These are phyloP conservation scores for Brassica carinata DNA, from an alignment of 345 rosid genomes.

Conservation along the genomic window DNA sequence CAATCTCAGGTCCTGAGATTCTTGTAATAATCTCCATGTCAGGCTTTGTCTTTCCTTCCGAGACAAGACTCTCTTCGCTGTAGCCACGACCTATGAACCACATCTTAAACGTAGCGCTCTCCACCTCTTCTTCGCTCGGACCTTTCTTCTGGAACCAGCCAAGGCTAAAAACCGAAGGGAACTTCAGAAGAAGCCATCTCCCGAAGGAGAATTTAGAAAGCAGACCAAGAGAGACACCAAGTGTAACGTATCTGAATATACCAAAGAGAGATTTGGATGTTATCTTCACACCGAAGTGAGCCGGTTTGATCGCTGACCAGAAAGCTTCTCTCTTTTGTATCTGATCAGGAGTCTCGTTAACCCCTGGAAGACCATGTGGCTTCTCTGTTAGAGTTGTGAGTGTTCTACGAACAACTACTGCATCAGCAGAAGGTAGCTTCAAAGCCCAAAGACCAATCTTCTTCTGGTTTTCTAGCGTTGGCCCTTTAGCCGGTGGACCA, in stretches of 20 bases:
- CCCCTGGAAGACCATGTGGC: conserved; percentile 71
- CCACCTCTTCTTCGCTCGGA: conserved; percentile 80
- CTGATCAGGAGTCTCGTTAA: conserved; percentile 63
- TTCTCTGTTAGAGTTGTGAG: conserved; percentile 64
- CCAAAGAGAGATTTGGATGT: conserved; percentile 66
- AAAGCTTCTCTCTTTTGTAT: conserved; percentile 58
- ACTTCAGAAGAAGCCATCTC: conserved; percentile 78
- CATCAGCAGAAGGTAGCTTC: conserved; percentile 85
- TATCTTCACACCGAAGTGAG: conserved; percentile 78
- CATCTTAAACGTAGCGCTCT: conserved; percentile 82
- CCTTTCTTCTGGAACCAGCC: conserved; percentile 83
- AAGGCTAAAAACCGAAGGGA: conserved; percentile 82
- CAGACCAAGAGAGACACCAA: conserved; percentile 67
- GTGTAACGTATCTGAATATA: conserved; percentile 44
- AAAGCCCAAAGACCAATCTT: conserved; percentile 78
- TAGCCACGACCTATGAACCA: conserved; percentile 84
- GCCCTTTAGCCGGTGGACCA: conserved; percentile 73
- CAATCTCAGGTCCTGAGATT: conserved; percentile 84
- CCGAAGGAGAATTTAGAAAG: conserved; percentile 57
- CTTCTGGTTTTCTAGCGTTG: conserved; percentile 64
- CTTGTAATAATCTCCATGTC: conserved; percentile 73
- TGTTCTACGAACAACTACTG: conserved; percentile 75
- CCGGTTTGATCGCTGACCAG: conserved; percentile 76
- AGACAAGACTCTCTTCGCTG: conserved; percentile 50
- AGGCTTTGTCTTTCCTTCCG: conserved; percentile 50